A percentile compares a stretch with the other conserved stretches of the same genome.
Evolutionary conservation across 768 basidiomycete genomes (phyloP).

Genomic region (Boletus tylopilopsis): DNA sequence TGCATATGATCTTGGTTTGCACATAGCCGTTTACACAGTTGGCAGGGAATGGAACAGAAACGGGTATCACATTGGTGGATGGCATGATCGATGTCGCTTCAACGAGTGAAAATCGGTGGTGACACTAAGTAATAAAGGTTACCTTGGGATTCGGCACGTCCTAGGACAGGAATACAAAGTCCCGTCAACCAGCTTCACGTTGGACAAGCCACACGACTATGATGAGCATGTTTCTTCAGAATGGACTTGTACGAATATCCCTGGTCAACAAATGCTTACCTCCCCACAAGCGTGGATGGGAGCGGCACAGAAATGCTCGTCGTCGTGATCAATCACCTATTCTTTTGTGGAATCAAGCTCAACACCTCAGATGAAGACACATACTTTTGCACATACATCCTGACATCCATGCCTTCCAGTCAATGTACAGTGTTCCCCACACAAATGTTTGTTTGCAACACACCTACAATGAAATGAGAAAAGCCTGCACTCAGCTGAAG

Average conservation of each 20-base stretch:
- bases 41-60: constrained; percentile 51
- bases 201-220: constrained; percentile 42
- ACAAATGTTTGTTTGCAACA: constrained; percentile 48
- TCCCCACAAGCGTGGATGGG: constrained; percentile 52
- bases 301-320: constrained; percentile 52
- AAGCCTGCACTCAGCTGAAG: fast-evolving
- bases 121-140: not conserved
- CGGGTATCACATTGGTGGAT: constrained; percentile 49
- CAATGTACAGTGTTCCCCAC: constrained; percentile 48
- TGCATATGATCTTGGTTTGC: constrained; percentile 49
- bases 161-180: constrained; percentile 39
- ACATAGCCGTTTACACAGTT: constrained; percentile 57
- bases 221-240: not conserved
- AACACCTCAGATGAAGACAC: not conserved
- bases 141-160: constrained; percentile 45
- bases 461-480: constrained; percentile 38
- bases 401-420: constrained; percentile 49
- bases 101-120: not conserved
- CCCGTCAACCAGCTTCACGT: constrained; percentile 27
- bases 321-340: constrained; percentile 46
- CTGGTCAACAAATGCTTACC: constrained; percentile 30
- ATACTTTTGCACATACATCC: constrained; percentile 49
- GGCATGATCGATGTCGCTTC: constrained; percentile 43
- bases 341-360: not conserved
- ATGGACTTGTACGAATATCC: not conserved